Evolutionary conservation across 1,139 yeast genomes (phyloP).

Genomic region (Blastobotrys malaysiensis): DNA sequence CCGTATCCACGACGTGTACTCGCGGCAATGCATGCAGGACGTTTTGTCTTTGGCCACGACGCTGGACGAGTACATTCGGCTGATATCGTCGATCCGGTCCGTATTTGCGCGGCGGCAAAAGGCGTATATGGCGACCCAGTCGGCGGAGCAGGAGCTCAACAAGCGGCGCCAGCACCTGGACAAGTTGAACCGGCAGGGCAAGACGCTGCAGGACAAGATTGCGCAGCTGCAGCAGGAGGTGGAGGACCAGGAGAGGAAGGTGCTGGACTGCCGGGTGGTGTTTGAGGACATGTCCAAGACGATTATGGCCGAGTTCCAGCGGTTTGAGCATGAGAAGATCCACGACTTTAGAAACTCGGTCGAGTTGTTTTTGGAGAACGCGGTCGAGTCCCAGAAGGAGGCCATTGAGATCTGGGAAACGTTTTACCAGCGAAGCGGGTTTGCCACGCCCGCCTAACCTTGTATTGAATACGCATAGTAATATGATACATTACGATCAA

Average conservation of each 20-base stretch:
- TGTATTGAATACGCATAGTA: too few species aligned
- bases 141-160: constrained; percentile 45
- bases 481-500: too few species aligned
- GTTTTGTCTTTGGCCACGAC: constrained; percentile 82
- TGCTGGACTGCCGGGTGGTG: constrained; percentile 48
- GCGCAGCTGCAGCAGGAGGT: constrained; percentile 53
- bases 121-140: constrained; percentile 55
- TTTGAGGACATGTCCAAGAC: constrained; percentile 59
- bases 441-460: not conserved
- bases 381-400: constrained; percentile 91
- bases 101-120: constrained; percentile 73
- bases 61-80: constrained; percentile 78
- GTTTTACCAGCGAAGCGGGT: constrained; percentile 33
- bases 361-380: constrained; percentile 84
- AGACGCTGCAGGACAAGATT: constrained; percentile 60
- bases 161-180: constrained; percentile 47
- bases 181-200: constrained; percentile 50
- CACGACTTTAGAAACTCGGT: constrained; percentile 85
- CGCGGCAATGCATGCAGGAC: constrained; percentile 79
- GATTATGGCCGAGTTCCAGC: constrained; percentile 61
- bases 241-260: constrained; percentile 52
- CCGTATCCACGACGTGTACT: constrained; percentile 67
- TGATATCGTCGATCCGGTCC: constrained; percentile 68
- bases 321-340: constrained; percentile 70
- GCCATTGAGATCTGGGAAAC: constrained; percentile 95